Percentiles rank a stretch among this genome's conserved stretches.
phyloP scores from a whole-genome alignment of 139 green algal species.

The Chlamydomonas sp. region DNA sequence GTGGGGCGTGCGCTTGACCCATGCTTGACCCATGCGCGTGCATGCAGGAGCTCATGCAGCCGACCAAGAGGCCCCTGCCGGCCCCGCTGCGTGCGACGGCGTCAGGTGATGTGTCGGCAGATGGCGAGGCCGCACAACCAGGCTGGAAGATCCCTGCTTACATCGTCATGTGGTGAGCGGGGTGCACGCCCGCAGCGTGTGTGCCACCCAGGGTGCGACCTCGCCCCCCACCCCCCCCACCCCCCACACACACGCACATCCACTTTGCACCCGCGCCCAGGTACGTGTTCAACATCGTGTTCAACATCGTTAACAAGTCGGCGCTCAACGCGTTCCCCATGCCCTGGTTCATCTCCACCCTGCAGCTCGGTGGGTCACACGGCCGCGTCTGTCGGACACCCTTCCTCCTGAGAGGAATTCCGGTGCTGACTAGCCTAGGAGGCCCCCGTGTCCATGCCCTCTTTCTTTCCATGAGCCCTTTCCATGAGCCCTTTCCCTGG shows the following conservation, averaged over 20 bases:
- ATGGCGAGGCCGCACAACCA: too few relatives aligned
- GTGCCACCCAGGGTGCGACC: background rate
- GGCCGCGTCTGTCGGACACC: background rate
- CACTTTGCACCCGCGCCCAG: conserved; percentile 23
- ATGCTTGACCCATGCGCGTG: too few relatives aligned
- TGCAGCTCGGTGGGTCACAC: conserved; percentile 64
- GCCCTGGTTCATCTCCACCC: conserved; percentile 76
- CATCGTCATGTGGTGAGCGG: conserved; percentile 46
- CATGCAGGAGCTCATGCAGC: too few relatives aligned
- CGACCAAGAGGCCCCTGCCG: too few relatives aligned
- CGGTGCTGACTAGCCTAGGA: too few relatives aligned
- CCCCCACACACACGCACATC: background rate
- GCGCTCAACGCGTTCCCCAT: conserved; percentile 76
- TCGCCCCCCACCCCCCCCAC: background rate
- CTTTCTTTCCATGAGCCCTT: background rate
- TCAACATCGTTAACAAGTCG: conserved; percentile 90
- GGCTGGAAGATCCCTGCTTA: conserved; percentile 40
- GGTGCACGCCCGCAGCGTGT: too few relatives aligned
- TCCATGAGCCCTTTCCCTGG: background rate
- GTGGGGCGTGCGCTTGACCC: too few relatives aligned
- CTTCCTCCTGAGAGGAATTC: too few relatives aligned
- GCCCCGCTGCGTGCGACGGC: too few relatives aligned
- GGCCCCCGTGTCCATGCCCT: background rate
- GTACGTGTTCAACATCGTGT: conserved; percentile 88
- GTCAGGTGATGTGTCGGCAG: too few relatives aligned